A percentile compares a stretch with the other conserved stretches of the same genome.
phyloP scores from a whole-genome alignment of 257 asterid genomes.

The Solanum appendiculatum region DNA sequence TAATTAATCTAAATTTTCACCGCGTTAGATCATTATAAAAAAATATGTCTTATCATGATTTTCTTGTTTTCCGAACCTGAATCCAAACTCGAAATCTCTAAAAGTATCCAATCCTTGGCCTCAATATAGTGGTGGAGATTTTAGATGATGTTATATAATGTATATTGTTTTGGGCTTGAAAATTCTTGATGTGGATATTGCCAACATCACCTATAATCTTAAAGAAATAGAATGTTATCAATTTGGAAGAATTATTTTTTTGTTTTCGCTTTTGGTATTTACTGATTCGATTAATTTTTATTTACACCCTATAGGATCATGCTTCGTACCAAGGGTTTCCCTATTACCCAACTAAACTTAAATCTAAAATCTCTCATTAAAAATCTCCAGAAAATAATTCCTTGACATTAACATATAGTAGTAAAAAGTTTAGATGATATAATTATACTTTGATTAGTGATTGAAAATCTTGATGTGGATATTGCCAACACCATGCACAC shows the following conservation, averaged over 20 bases:
- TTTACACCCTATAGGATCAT: background rate
- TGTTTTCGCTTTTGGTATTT: background rate
- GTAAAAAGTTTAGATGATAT: background rate
- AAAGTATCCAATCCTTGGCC: background rate
- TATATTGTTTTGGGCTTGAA: background rate
- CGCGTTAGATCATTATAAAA: background rate
- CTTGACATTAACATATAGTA: no score
- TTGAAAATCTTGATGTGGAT: background rate
- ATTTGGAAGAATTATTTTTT: background rate
- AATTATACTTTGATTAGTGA: background rate
- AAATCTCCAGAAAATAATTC: no score
- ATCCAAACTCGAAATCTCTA: background rate
- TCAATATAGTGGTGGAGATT: background rate
- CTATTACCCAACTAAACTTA: fast-evolving
- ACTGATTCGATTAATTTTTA: background rate
- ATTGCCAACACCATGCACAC: background rate
- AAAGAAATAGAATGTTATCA: background rate
- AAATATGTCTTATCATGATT: background rate
- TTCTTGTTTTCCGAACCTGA: background rate
- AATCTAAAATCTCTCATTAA: background rate
- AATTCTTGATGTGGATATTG: background rate
- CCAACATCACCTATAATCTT: background rate
- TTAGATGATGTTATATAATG: background rate
- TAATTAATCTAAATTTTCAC: background rate
- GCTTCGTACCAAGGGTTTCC: fast-evolving